Percentiles rank a stretch among this genome's conserved stretches.
These are phyloP conservation scores for Boletus vermiculosoides DNA, from an alignment of 768 basidiomycete genomes.

Conservation along the genomic window DNA sequence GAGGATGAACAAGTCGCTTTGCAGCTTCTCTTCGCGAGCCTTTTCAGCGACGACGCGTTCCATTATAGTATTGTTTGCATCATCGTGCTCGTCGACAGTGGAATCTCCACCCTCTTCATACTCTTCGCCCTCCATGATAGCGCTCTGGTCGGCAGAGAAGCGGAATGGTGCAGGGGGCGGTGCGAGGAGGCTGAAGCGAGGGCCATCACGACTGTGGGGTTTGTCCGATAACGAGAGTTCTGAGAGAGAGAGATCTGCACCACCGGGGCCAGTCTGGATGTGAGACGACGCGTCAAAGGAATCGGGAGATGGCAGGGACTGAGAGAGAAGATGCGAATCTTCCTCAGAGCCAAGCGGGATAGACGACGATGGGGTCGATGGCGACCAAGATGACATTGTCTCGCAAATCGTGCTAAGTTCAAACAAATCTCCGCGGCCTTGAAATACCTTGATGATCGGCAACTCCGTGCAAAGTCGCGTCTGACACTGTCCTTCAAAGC, in stretches of 20 bases:
- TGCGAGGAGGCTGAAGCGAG: conserved; percentile 35
- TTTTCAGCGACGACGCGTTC: conserved; percentile 29
- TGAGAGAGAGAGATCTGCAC: conserved; percentile 55
- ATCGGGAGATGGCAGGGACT: conserved; percentile 41
- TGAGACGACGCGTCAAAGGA: conserved; percentile 30
- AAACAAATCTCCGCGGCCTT: not conserved
- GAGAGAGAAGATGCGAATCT: conserved; percentile 46
- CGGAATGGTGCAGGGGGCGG: conserved; percentile 20
- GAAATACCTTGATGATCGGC: not conserved
- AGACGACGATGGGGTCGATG: conserved; percentile 31
- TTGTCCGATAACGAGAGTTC: conserved; percentile 49
- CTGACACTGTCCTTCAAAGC: no score
- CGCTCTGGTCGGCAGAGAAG: conserved; percentile 25
- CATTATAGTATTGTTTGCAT: conserved; percentile 26
- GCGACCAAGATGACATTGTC: conserved; percentile 31
- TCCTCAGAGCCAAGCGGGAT: conserved; percentile 21
- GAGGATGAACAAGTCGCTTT: conserved; percentile 69
- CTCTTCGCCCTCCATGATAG: conserved; percentile 27
- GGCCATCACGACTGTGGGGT: conserved; percentile 25
- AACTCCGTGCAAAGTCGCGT: not conserved
- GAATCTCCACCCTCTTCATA: conserved; percentile 12
- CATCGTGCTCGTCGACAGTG: conserved; percentile 13
- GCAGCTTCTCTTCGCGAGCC: conserved; percentile 68
- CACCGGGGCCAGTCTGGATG: conserved; percentile 41
- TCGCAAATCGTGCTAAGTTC: not conserved